Percentiles rank a stretch among this genome's conserved stretches.
phyloP scores from a whole-genome alignment of 495 filamentous ascomycete genomes.

The Halenospora varia region DNA sequence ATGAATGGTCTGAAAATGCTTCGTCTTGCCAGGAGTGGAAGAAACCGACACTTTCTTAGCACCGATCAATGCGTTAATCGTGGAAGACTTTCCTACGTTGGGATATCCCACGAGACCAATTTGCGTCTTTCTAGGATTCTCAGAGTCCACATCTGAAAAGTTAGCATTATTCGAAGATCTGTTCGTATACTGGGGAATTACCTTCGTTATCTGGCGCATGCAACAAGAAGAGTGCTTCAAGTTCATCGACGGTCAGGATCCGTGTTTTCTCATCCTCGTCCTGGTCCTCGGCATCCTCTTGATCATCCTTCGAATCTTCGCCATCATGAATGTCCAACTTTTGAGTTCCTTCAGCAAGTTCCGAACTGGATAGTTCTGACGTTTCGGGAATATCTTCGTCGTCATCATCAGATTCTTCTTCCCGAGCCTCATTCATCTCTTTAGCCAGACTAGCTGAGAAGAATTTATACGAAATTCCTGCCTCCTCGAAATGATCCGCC shows the following conservation, averaged over 20 bases:
- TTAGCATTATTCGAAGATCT: conserved; percentile 10
- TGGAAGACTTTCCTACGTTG: conserved; percentile 98
- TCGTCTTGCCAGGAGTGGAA: conserved; percentile 95
- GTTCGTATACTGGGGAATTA: conserved; percentile 24
- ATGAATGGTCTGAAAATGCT: conserved; percentile 99
- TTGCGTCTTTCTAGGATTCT: conserved; percentile 60
- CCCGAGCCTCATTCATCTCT: conserved; percentile 71
- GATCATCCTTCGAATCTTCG: not conserved
- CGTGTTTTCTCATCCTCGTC: conserved; percentile 51
- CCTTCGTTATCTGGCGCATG: conserved; percentile 58
- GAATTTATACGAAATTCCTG: conserved; percentile 83
- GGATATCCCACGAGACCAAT: conserved; percentile 98
- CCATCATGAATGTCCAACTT: conserved; percentile 23
- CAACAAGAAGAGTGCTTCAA: conserved; percentile 82
- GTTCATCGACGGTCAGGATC: conserved; percentile 87
- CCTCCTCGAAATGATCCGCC: conserved; percentile 82
- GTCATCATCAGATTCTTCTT: conserved; percentile 37
- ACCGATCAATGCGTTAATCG: conserved; percentile 96
- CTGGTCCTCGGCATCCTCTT: conserved; percentile 4
- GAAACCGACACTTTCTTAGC: conserved; percentile 99
- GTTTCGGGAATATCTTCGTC: conserved; percentile 28
- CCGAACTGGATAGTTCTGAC: conserved; percentile 31
- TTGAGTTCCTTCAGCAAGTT: conserved; percentile 36
- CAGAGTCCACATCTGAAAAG: conserved; percentile 28
- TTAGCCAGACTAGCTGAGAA: conserved; percentile 94